phyloP scores from a whole-genome alignment of 768 basidiomycete species.

The Peribolospora baueri region DNA sequence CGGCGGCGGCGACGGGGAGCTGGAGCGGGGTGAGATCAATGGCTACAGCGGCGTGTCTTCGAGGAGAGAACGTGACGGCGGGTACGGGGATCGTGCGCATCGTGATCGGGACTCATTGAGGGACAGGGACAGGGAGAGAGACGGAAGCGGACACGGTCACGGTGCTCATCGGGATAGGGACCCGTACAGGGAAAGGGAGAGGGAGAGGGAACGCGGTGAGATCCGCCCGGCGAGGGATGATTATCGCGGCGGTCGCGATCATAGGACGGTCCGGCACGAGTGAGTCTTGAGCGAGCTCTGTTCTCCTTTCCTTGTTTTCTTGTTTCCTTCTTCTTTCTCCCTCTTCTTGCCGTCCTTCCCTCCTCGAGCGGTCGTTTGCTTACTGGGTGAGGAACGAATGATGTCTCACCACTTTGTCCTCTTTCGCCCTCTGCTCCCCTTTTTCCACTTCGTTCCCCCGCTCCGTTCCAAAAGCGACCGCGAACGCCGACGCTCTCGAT shows the following conservation, averaged over 20 bases:
- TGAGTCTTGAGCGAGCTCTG: background rate
- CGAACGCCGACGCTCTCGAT: no score
- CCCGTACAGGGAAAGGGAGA: constrained; percentile 15
- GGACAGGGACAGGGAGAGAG: constrained; percentile 10
- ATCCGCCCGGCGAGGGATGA: constrained; percentile 8
- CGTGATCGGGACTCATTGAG: background rate
- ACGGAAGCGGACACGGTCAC: constrained; percentile 26
- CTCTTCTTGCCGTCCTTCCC: no score
- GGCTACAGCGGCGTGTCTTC: constrained; percentile 7
- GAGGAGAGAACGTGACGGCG: no score
- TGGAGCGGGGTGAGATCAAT: constrained; percentile 16
- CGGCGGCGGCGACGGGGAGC: constrained; percentile 16
- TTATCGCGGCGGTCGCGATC: background rate
- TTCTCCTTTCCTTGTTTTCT: background rate
- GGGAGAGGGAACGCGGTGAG: constrained; percentile 35
- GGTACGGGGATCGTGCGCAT: no score
- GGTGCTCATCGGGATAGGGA: constrained; percentile 43
- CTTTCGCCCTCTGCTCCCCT: no score
- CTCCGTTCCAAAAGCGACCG: no score
- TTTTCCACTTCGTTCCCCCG: no score
- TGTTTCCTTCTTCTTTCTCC: no score
- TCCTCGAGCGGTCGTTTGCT: no score
- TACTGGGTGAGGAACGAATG: no score
- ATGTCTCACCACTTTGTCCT: no score
- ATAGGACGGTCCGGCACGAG: background rate